A percentile compares a stretch with the other conserved stretches of the same genome.
These are phyloP conservation scores for Penicillium griseofulvum DNA, from an alignment of 2,329 filamentous ascomycete species.

Conservation along the genomic window DNA sequence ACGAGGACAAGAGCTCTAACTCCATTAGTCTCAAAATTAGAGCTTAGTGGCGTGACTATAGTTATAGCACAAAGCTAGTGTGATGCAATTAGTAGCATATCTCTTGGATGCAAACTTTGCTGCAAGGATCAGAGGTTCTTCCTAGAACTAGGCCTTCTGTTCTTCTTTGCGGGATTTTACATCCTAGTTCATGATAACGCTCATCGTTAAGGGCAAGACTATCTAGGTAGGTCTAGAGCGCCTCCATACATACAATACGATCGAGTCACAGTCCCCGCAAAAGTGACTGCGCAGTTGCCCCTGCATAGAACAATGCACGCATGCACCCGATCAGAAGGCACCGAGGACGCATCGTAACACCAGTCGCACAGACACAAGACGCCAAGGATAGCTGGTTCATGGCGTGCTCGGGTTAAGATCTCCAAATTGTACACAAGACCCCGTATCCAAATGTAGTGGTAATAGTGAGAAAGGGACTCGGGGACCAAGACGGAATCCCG, in stretches of 20 bases:
- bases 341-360: not conserved
- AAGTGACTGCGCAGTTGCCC: not conserved
- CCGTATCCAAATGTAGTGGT: not conserved
- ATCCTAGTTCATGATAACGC: not conserved
- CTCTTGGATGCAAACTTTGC: not conserved
- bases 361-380: not conserved
- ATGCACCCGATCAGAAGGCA: not conserved
- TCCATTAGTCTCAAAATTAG: not conserved
- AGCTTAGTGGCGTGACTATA: not conserved
- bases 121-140: too few relatives aligned
- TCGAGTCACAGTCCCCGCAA: not conserved
- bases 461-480: not conserved
- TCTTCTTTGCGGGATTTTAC: too few relatives aligned
- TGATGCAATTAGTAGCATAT: not conserved
- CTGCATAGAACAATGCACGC: not conserved
- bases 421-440: not conserved
- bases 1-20: not conserved
- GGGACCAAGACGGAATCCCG: not conserved
- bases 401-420: not conserved
- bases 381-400: not conserved
- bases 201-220: not conserved
- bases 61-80: not conserved
- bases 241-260: not conserved
- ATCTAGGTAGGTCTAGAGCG: not conserved
- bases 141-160: not conserved